Evolutionary conservation across 108 stramenopile species (phyloP), one percentile per base, ranked within the genome.

Genomic region (Mayamaea pseudoterrestris): DNA sequence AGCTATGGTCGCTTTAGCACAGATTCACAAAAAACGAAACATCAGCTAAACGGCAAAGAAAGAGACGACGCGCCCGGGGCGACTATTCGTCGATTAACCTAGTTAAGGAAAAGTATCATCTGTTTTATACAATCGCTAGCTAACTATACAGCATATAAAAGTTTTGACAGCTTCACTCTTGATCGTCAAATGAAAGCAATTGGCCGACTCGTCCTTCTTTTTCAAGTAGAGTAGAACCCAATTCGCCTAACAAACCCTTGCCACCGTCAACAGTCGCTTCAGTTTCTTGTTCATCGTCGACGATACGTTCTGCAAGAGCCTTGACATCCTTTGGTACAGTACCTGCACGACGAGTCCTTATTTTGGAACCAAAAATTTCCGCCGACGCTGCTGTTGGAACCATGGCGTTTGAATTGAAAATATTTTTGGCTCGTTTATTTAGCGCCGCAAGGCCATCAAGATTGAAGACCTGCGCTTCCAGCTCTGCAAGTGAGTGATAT

Each of bases 401-500:
- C 50, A 71, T 35, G 16, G 71, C 71, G 66, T 89, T 66, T 16
- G 61, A 56, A 9, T 75, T 65, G 52, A 91, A 91, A 11, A 86
- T 26, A 27, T 73, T 57, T 7, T 66, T 58, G 0, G 84, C 73
- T 51, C 77, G 52, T 57, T 74, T 74, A 63, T 91, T 83, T 7
- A 91, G 61, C 20, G 63, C 61, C 3, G 81, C 49, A 23, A 91
- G 69, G 9, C 74, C 90, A 54, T 91, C 82, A 3, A 91, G 41
- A 52, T 91, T 91, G 51, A 76, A 83, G 0, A 91, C 62, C 11
- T 62, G 51, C 24, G 90, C 90, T 64, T 91, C 90, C 9, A 91
- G 54, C 56, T 91, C 81, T 7, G 90, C 90, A 29, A 84, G 61
- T 9, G 82, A 79, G 55, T 92, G 85, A 30, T 92, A 92, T 2